Percentiles rank a stretch among this genome's conserved stretches.
Evolutionary conservation across 192 early-diverging fungal genomes (phyloP).

Genomic region (Kappamyces sp.): DNA sequence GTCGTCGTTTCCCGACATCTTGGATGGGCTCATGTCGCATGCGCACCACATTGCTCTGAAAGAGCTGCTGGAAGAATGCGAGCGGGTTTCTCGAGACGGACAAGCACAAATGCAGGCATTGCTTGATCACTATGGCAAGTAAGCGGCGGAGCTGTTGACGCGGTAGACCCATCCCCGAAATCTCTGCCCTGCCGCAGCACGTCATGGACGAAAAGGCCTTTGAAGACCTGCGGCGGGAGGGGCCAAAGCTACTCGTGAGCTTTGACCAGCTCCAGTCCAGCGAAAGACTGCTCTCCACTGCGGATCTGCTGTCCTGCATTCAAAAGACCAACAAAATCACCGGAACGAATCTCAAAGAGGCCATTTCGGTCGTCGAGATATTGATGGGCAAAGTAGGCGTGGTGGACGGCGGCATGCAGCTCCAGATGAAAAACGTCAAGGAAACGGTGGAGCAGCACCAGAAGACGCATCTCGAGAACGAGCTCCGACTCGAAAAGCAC

Average conservation of each 20-base stretch:
- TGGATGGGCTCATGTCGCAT: slow-evolving; percentile 9
- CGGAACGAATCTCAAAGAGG: background rate
- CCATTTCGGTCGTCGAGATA: too few species aligned
- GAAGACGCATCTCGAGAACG: background rate
- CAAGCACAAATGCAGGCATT: slow-evolving; percentile 5
- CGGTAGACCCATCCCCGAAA: background rate
- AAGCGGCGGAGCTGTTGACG: background rate
- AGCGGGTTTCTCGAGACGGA: background rate
- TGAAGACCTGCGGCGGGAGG: slow-evolving; percentile 5
- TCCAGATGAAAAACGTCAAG: background rate
- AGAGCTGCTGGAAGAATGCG: slow-evolving; percentile 5
- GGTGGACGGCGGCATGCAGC: background rate
- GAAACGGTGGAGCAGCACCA: slow-evolving; percentile 1
- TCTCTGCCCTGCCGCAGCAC: slow-evolving; percentile 1
- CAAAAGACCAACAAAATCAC: slow-evolving; percentile 4
- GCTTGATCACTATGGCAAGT: slow-evolving; percentile 4
- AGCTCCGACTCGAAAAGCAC: slow-evolving; percentile 7
- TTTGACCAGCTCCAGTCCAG: background rate
- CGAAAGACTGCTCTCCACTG: background rate
- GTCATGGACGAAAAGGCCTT: slow-evolving; percentile 11
- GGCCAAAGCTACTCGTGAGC: background rate
- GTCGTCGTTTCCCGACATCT: slow-evolving; percentile 6
- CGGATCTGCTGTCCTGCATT: slow-evolving; percentile 7
- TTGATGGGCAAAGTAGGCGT: background rate
- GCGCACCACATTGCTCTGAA: slow-evolving; percentile 8